Evolutionary conservation across 352 stramenopile genomes (phyloP).

Genomic region (Globisporangium iwayamae): DNA sequence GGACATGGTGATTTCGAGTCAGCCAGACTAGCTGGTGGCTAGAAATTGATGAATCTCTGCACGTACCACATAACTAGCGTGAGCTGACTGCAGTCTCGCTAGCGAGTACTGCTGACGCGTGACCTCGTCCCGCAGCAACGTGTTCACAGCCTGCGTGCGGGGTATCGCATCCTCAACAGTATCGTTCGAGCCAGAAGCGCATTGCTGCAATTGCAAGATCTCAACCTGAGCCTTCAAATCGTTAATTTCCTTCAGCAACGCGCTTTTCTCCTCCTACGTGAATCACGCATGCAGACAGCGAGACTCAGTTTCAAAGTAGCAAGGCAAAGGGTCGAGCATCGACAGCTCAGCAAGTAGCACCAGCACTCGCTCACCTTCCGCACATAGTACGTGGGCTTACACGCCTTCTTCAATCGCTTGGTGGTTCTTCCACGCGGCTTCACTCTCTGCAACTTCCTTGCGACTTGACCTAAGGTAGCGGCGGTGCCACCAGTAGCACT

Average conservation of each 20-base stretch:
- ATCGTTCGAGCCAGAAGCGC: not conserved
- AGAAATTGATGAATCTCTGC: too few species aligned
- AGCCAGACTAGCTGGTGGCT: too few species aligned
- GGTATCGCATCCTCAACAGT: conserved; percentile 17
- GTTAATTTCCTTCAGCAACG: conserved; percentile 30
- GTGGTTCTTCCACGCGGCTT: not conserved
- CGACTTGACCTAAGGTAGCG: not conserved
- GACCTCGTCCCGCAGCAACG: not conserved
- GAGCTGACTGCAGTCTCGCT: conserved; percentile 4
- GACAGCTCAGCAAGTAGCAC: too few species aligned
- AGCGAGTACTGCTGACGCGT: not conserved
- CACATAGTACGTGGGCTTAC: conserved; percentile 11
- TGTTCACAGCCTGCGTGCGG: conserved; percentile 9
- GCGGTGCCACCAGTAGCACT: too few species aligned
- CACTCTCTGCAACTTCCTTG: not conserved
- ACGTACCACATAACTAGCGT: conserved; percentile 8
- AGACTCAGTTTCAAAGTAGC: not conserved
- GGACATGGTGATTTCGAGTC: not conserved
- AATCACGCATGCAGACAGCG: too few species aligned
- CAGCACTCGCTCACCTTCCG: conserved; percentile 1
- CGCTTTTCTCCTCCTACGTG: conserved; percentile 31
- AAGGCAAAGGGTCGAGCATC: not conserved
- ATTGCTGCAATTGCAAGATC: conserved; percentile 7
- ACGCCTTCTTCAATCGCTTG: conserved; percentile 1
- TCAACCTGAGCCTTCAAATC: conserved; percentile 26